Evolutionary conservation across 345 rosid species (phyloP).

Genomic region (Pugionium dolabratum): DNA sequence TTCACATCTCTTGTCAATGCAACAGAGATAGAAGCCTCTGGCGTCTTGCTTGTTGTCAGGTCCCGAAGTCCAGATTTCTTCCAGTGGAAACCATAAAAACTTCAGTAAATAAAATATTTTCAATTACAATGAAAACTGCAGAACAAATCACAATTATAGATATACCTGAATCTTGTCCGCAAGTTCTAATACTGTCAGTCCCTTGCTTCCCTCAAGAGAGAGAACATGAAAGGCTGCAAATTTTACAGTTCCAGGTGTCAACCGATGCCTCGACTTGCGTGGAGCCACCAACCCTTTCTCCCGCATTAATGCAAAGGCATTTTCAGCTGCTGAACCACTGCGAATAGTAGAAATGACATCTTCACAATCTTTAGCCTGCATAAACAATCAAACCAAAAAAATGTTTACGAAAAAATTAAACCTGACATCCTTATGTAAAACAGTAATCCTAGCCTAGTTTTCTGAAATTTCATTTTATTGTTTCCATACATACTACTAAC

Average conservation of each 20-base stretch:
- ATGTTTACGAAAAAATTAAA: not conserved
- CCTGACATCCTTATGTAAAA: constrained; percentile 6
- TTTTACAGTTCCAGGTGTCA: constrained; percentile 99
- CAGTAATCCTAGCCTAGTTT: not conserved
- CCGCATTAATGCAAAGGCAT: constrained; percentile 86
- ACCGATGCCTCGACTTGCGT: constrained; percentile 89
- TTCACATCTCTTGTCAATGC: constrained; percentile 98
- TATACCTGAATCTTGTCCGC: constrained; percentile 98
- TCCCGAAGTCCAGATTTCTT: constrained; percentile 99
- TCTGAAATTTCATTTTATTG: not conserved
- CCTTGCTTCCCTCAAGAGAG: constrained; percentile 94
- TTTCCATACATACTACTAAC: not conserved
- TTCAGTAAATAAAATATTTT: constrained; percentile 17
- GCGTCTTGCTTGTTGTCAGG: constrained; percentile 95
- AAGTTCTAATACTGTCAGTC: constrained; percentile 86
- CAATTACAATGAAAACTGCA: not conserved
- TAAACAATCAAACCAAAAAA: constrained; percentile 22
- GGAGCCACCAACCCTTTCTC: constrained; percentile 93
- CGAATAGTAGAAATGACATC: constrained; percentile 80
- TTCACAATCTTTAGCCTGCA: constrained; percentile 79
- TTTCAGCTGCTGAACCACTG: constrained; percentile 96
- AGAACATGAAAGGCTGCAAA: constrained; percentile 99
- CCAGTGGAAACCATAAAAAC: constrained; percentile 27
- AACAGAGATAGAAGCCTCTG: constrained; percentile 99
- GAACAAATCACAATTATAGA: constrained; percentile 8